These are phyloP conservation scores for Fraxinus sp. DNA, from an alignment of 305 asterid genomes.

Conservation along the genomic window DNA sequence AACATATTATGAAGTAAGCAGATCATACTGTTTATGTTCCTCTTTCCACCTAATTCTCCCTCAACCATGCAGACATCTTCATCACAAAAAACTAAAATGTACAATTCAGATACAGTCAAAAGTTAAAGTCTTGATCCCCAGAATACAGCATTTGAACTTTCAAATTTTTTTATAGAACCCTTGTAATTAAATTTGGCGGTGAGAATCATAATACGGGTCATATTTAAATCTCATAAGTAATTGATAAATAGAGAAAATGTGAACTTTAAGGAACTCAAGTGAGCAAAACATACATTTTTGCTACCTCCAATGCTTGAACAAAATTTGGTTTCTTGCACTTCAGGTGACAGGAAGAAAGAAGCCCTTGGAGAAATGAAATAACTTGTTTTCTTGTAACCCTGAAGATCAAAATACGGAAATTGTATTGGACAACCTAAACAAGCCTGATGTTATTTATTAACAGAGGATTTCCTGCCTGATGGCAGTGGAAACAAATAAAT, in stretches of 20 bases:
- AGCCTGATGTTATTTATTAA: not conserved
- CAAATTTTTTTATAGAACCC: not conserved
- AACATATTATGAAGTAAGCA: not conserved
- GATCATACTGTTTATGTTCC: not conserved
- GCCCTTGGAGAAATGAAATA: conserved; percentile 82
- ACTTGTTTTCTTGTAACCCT: conserved; percentile 81
- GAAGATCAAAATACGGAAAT: conserved; percentile 30
- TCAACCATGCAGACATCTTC: not conserved
- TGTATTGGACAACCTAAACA: conserved; percentile 18
- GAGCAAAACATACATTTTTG: conserved; percentile 67
- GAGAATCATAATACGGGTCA: conserved; percentile 13
- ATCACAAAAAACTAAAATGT: not conserved
- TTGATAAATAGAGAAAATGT: conserved; percentile 22
- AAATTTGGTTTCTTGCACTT: conserved; percentile 87
- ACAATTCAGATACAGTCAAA: not conserved
- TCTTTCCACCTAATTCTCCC: not conserved
- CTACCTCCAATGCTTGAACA: conserved; percentile 78
- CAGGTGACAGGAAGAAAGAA: conserved; percentile 79
- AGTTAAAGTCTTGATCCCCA: not conserved
- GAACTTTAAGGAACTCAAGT: conserved; percentile 10
- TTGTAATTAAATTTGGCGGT: conserved; percentile 5
- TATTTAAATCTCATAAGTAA: conserved; percentile 16
- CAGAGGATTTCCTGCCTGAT: conserved; percentile 20
- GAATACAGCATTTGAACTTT: conserved; percentile 3
- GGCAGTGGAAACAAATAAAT: conserved; percentile 14